Evolutionary conservation across 495 filamentous ascomycete genomes (phyloP).

Genomic region (Niebla homalea): DNA sequence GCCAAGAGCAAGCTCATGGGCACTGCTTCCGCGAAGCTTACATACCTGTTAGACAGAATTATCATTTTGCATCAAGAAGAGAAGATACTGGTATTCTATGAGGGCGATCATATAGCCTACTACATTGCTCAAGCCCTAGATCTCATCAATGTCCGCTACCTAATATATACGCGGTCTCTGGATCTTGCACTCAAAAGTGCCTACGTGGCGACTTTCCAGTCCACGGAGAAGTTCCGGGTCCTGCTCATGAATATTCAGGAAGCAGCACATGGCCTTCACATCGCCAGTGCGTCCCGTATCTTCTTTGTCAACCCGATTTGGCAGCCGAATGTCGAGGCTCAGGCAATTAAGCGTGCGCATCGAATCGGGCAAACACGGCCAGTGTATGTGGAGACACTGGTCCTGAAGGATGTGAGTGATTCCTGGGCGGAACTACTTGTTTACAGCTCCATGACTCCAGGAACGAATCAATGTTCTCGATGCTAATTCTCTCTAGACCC

Average conservation of each 20-base stretch:
- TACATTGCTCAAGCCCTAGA: slow-evolving; percentile 77
- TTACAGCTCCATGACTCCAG: too few species aligned
- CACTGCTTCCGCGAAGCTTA: slow-evolving; percentile 76
- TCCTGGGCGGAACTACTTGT: too few species aligned
- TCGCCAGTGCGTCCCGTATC: slow-evolving; percentile 70
- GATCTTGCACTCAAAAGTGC: slow-evolving; percentile 44
- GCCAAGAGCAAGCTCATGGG: slow-evolving; percentile 52
- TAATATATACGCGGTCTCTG: slow-evolving; percentile 72
- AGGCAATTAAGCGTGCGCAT: slow-evolving; percentile 84
- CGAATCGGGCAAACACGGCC: slow-evolving; percentile 72
- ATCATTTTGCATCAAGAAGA: slow-evolving; percentile 50
- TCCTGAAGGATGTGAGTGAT: slow-evolving; percentile 39
- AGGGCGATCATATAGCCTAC: slow-evolving; percentile 69
- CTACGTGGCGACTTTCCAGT: slow-evolving; percentile 68
- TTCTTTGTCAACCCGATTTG: slow-evolving; percentile 86
- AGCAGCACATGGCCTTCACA: slow-evolving; percentile 77
- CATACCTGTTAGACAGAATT: slow-evolving; percentile 67
- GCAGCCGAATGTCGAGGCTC: slow-evolving; percentile 73
- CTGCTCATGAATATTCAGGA: slow-evolving; percentile 82
- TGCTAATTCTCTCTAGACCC: slow-evolving; percentile 27
- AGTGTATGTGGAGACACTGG: slow-evolving; percentile 79
- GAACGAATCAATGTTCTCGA: too few species aligned
- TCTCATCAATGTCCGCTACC: slow-evolving; percentile 54
- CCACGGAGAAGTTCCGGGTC: slow-evolving; percentile 48
- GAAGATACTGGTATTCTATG: slow-evolving; percentile 90